Base-by-base conservation (phyloP, 2,329 filamentous ascomycete genomes). In the Fusarium equiseti region DNA sequence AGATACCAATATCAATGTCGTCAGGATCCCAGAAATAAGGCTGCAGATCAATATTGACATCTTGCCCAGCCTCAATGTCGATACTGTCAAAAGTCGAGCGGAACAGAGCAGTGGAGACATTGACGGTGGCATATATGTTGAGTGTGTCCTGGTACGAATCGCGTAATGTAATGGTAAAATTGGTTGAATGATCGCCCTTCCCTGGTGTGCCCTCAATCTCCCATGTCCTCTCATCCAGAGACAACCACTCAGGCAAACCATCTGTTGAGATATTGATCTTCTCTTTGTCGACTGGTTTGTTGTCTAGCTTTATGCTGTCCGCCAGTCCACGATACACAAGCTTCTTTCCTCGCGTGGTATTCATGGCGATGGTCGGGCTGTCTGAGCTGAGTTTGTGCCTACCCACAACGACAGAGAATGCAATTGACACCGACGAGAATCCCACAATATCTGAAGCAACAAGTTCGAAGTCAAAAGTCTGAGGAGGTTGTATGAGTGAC, bases 381-480 rank as follows among this genome's bases (percentile, higher is more conserved):
- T 87, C 85, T 67, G 92, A 91, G 3, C 86, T 87, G 43, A 97
- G 82, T 70, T 90, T 86, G 78, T 94, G 92, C 55, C 84, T 87
- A 48, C 91, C 91, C 22, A 97, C 89, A 4, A 90, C 84, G 38
- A 97, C 86, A 8, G 90, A 89, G 77, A 97, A 97, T 0, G 83
- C 81, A 55, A 91, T 77, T 3, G 87, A 86, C 12, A 87, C 85
- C 3, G 89, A 91, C 8, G 91, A 88, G 77, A 95, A 97, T 3
- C 92, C 93, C n/a, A 88, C 83, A 20, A 94, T 87, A 76, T 97
- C 92, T 1, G 92, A 95, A 2, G 92, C 93, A 53, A 96, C 88
- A 9, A 97, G 83, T 65, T 89, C 85, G 61, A 97, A 86, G 22
- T 86, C 86, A 74, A 94, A 96, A 0, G 83, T 86, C 75, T 97